Evolutionary conservation across 345 rosid genomes (phyloP), one percentile per base, ranked within the genome.

Genomic region (Camelina laxa): DNA sequence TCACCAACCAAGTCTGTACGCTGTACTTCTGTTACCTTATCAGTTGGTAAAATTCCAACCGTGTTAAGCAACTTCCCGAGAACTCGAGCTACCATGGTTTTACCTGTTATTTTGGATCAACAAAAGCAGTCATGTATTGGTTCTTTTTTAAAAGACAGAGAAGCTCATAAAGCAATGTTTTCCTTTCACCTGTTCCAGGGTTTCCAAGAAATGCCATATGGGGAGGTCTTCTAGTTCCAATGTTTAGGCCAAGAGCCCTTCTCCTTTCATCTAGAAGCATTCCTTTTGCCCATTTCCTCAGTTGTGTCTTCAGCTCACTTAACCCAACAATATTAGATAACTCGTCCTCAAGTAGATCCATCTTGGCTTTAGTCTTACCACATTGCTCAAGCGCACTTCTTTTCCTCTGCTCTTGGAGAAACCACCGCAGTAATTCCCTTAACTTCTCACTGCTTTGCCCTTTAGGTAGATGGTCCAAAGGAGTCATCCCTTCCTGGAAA

Each of bases 1-100:
- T 96, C 97, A 47, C 99, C 99, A 64, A 96, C 99, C 85, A 96
- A 87, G 86, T 96, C 99, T 4, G 99, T 96, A 57, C 99, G 85
- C 62, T 92, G 93, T 2, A 89, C 97, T 83, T 91, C 97, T 12
- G 90, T 91, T 79, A 91, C 96, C 82, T 70, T 88, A 63, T 92
- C 93, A 7, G 95, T 91, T 11, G 99, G 96, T 74, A 96, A 86
- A 73, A 96, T 81, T 70, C 98, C 99, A 30, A 96, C 99, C 73
- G 88, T 84, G 81, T 91, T 76, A 45, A 96, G 97, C 81, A 96
- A 79, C 74, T 85, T 92, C 64, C 98, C 99, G 0, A 96, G 98
- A 68, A 92, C 80, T 79, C 99, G 86, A 72, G 98, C 98, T 47
- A 96, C 87, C 99, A 96, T 96, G 54, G 99, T 96, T 84, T 96